phyloP scores from a whole-genome alignment of 1,139 yeast species.

The Debaryomycetaceae sp. region DNA sequence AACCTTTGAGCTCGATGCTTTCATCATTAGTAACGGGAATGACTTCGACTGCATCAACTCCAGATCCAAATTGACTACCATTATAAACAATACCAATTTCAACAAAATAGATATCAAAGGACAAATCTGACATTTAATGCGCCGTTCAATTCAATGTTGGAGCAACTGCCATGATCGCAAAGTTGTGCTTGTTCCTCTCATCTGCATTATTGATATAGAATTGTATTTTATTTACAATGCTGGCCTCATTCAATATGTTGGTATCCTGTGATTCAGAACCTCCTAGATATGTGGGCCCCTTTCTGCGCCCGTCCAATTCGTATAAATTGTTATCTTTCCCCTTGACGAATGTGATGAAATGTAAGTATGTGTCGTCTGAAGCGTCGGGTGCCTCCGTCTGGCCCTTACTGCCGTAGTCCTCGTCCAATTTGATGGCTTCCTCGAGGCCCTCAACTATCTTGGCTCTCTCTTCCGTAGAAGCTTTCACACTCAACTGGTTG shows the following conservation, averaged over 20 bases:
- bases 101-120: slow-evolving; percentile 89
- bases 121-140: slow-evolving; percentile 45
- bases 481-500: slow-evolving; percentile 17
- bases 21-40: slow-evolving; percentile 23
- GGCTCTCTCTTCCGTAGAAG: slow-evolving; percentile 36
- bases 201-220: slow-evolving; percentile 63
- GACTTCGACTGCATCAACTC: slow-evolving; percentile 47
- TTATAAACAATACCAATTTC: slow-evolving; percentile 42
- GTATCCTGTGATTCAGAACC: slow-evolving; percentile 16
- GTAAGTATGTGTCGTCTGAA: slow-evolving; percentile 61
- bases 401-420: slow-evolving; percentile 62
- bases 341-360: slow-evolving; percentile 73
- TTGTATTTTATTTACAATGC: slow-evolving; percentile 60
- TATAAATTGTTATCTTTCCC: slow-evolving; percentile 57
- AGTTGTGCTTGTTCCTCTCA: slow-evolving; percentile 55
- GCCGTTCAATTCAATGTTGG: slow-evolving; percentile 41
- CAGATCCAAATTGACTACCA: slow-evolving; percentile 38
- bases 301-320: slow-evolving; percentile 87
- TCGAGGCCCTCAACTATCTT: slow-evolving; percentile 55
- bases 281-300: slow-evolving; percentile 72
- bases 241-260: slow-evolving; percentile 40
- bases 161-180: slow-evolving; percentile 66
- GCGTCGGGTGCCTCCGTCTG: slow-evolving; percentile 79
- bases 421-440: slow-evolving; percentile 43
- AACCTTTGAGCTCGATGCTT: slow-evolving; percentile 36